These are phyloP conservation scores for Vanrija pseudolonga DNA, from an alignment of 1,284 basidiomycete genomes.

Conservation along the genomic window DNA sequence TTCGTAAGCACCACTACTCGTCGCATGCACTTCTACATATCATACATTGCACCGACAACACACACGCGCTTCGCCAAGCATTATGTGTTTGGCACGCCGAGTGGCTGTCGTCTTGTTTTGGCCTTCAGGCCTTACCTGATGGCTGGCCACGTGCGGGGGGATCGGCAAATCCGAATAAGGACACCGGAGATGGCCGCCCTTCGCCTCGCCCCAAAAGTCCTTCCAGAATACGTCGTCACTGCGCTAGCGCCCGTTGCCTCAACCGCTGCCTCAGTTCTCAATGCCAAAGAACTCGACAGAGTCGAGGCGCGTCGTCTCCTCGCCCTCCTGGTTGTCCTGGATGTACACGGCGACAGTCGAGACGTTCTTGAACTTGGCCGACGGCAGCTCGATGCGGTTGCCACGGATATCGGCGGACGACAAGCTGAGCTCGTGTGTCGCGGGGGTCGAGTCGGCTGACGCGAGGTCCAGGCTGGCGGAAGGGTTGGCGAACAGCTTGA, in stretches of 20 bases:
- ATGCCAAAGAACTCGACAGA: conserved; percentile 67
- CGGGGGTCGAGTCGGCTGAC: conserved; percentile 43
- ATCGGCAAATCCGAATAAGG: no score
- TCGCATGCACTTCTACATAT: no score
- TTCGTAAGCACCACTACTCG: conserved; percentile 1
- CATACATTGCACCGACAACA: no score
- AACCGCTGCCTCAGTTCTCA: neutral
- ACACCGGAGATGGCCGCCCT: no score
- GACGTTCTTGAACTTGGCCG: conserved; percentile 74
- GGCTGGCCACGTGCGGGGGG: no score
- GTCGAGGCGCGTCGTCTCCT: conserved; percentile 73
- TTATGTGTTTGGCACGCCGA: no score
- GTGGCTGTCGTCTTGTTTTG: no score
- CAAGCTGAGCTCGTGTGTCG: conserved; percentile 50
- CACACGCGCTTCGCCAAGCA: no score
- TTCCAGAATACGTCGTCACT: no score
- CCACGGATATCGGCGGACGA: conserved; percentile 52
- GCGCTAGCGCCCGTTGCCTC: no score
- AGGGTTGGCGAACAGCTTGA: conserved; percentile 62
- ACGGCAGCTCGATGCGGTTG: conserved; percentile 61
- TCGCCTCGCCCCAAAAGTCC: no score
- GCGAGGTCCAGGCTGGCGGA: conserved; percentile 63
- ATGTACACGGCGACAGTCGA: conserved; percentile 73
- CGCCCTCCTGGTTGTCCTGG: conserved; percentile 67
- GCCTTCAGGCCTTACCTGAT: no score